Evolutionary conservation across 2,329 filamentous ascomycete species (phyloP), one percentile per base, ranked within the genome.

Genomic region (Fusarium sp.): DNA sequence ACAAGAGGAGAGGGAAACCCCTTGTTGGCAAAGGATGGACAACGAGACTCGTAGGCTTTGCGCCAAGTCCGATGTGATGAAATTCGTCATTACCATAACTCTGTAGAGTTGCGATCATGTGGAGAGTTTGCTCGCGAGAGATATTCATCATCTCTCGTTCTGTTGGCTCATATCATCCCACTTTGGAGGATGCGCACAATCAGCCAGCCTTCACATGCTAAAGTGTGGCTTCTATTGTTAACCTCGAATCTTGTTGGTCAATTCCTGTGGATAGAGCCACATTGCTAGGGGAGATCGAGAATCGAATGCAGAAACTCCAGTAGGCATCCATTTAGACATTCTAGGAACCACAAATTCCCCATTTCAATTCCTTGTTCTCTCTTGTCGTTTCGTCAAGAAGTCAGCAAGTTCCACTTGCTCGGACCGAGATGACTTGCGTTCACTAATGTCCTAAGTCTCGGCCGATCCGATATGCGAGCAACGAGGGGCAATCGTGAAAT

Each of bases 191-290:
- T 50, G 42, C 49, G 37, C 28, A 47, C 30, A 55, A 40, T n/a
- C 40, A 45, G 37, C 55, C 49, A 47, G 37, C 47, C 60, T 71
- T 74, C 72, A 74, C 72, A 74, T 74, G 71, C 55, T 60, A 59
- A 30, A 59, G 49, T n/a, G 47, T 40, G 43, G 45, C 40, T 58
- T 62, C 61, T 50, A 59, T 50, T 58, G 49, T 54, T 55, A 51
- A 42, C 51, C 34, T 25, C 21, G 43, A 34, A 50, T 60, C 41
- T 23, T 45, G 37, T 43, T 63, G 43, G 47, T 43, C 41, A 49
- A 60, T 63, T 47, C 47, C 25, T 43, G 51, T 40, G 21, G 47
- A 10, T 42, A 42, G 59, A 48, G 47, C 59, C 69, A 66, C 57
- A 55, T 54, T 50, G 40, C 61, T 69, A 71, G 58, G 59, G 56